These are phyloP conservation scores for Ballota nigra DNA, from an alignment of 257 asterid genomes.

Conservation along the genomic window DNA sequence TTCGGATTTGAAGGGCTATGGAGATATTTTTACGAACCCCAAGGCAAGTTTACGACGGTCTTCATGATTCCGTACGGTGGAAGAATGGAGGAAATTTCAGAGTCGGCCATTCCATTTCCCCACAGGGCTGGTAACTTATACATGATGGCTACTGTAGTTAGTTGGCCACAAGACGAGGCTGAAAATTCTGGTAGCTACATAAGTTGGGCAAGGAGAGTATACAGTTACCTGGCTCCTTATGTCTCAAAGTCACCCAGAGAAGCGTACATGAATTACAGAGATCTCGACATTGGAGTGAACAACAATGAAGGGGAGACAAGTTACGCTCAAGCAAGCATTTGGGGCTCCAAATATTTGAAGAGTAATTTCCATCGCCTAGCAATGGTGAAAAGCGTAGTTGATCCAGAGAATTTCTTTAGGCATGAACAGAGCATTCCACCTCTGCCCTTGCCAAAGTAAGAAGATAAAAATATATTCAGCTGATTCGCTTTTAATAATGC, in stretches of 20 bases:
- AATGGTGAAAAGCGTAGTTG: neutral
- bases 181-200: neutral
- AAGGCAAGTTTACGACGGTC: neutral
- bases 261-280: neutral
- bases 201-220: neutral
- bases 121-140: too few relatives aligned
- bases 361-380: neutral
- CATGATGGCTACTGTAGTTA: too few relatives aligned
- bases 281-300: neutral
- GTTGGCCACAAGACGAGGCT: neutral
- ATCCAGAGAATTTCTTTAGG: neutral
- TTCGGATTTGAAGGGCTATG: too few relatives aligned
- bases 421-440: neutral
- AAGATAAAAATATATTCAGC: too few relatives aligned
- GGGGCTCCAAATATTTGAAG: neutral
- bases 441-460: too few relatives aligned
- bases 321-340: neutral
- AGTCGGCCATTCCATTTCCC: too few relatives aligned
- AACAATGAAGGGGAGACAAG: neutral
- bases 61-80: too few relatives aligned
- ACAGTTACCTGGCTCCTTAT: neutral
- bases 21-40: neutral
- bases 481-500: too few relatives aligned
- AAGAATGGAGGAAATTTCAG: too few relatives aligned
- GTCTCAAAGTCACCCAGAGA: neutral